A percentile compares a stretch with the other conserved stretches of the same genome.
These are phyloP conservation scores for Petunia axillaris DNA, from an alignment of 257 asterid genomes.

Conservation along the genomic window DNA sequence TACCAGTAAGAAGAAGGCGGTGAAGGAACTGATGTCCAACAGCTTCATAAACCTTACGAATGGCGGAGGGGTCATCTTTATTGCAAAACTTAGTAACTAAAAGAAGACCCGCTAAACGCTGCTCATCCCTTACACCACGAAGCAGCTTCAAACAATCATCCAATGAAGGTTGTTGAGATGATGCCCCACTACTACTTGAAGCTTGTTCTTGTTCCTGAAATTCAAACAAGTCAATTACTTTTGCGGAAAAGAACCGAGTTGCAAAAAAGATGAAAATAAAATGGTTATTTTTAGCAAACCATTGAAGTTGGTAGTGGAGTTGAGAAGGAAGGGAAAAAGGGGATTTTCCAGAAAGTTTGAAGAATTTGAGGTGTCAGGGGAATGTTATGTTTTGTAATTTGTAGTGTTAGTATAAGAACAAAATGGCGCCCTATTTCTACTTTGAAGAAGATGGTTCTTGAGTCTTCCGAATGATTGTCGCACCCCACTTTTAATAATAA, in stretches of 20 bases:
- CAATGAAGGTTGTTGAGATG: slow-evolving; percentile 37
- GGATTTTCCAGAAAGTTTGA: too few relatives aligned
- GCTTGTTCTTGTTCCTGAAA: slow-evolving; percentile 24
- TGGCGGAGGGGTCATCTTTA: slow-evolving; percentile 61
- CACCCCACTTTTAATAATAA: too few relatives aligned
- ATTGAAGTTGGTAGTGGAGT: too few relatives aligned
- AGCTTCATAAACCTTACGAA: slow-evolving; percentile 66
- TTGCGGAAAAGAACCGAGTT: neutral
- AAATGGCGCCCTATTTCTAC: too few relatives aligned
- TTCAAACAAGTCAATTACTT: neutral
- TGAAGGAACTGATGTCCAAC: slow-evolving; percentile 70
- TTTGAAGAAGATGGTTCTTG: too few relatives aligned
- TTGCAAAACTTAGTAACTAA: slow-evolving; percentile 71
- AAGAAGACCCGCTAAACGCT: slow-evolving; percentile 83
- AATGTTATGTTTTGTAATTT: too few relatives aligned
- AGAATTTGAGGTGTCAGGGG: too few relatives aligned
- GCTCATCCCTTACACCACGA: slow-evolving; percentile 75
- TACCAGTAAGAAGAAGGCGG: slow-evolving; percentile 81
- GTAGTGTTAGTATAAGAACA: too few relatives aligned
- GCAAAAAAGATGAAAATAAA: neutral
- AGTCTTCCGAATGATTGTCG: too few relatives aligned
- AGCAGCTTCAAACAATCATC: slow-evolving; percentile 68
- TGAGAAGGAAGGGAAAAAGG: too few relatives aligned
- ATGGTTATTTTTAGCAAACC: too few relatives aligned
- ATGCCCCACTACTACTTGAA: slow-evolving; percentile 24